phyloP scores from a whole-genome alignment of 164 flowering plant species.

The Stephania cephalantha region DNA sequence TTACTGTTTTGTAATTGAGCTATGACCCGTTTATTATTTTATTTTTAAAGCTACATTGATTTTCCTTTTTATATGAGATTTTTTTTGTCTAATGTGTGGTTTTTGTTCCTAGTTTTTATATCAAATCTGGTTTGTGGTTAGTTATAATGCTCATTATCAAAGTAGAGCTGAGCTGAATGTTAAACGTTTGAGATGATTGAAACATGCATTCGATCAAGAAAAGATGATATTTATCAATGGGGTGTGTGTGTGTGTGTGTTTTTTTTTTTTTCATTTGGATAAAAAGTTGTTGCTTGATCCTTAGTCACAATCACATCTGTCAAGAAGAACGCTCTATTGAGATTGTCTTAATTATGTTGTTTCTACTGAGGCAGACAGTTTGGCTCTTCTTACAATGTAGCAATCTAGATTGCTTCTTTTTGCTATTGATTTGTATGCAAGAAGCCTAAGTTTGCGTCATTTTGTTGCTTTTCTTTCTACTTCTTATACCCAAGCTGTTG shows the following conservation, averaged over 20 bases:
- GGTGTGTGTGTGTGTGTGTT: not conserved
- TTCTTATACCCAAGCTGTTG: not conserved
- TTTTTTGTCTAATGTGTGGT: not conserved
- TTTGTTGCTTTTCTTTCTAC: not conserved
- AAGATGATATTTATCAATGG: not conserved
- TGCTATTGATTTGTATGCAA: not conserved
- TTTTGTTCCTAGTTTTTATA: not conserved
- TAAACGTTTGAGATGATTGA: not conserved
- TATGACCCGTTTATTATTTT: too few species aligned
- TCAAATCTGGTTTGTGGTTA: not conserved
- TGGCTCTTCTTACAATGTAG: not conserved
- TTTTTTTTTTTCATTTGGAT: too few species aligned
- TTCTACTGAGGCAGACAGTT: not conserved
- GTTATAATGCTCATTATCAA: not conserved
- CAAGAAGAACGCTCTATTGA: not conserved
- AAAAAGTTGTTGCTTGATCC: too few species aligned
- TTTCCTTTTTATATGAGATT: too few species aligned
- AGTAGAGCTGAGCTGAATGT: not conserved
- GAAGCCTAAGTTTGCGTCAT: not conserved
- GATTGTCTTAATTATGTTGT: not conserved
- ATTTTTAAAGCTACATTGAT: too few species aligned
- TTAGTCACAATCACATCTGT: not conserved
- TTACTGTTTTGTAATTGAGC: too few species aligned
- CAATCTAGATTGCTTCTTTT: not conserved
- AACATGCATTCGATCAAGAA: not conserved